These are phyloP conservation scores for Fragilariopsis cylindrus DNA, from an alignment of 108 stramenopile species.

Conservation along the genomic window DNA sequence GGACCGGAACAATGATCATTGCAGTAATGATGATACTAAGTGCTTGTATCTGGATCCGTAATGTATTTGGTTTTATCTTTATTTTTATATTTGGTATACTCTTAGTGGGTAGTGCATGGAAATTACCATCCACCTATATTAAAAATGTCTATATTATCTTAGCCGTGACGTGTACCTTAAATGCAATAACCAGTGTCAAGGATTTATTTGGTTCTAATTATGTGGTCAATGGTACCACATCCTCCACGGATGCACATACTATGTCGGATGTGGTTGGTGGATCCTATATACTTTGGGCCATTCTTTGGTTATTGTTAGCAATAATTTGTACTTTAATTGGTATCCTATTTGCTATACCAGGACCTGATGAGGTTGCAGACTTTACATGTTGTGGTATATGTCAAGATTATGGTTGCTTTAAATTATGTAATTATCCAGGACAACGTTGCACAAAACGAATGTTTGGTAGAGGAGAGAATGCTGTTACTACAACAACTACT, in stretches of 20 bases:
- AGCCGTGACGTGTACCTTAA: constrained; percentile 51
- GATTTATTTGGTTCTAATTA: constrained; percentile 39
- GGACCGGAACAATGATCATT: constrained; percentile 50
- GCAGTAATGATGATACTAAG: constrained; percentile 51
- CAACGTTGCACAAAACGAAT: background rate
- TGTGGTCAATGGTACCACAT: constrained; percentile 29
- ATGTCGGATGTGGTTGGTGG: constrained; percentile 42
- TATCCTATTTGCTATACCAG: constrained; percentile 42
- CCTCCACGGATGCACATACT: constrained; percentile 36
- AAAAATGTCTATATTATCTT: constrained; percentile 40
- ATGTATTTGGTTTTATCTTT: constrained; percentile 49
- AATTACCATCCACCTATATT: constrained; percentile 26
- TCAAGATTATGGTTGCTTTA: constrained; percentile 24
- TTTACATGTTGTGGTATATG: constrained; percentile 25
- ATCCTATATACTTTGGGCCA: constrained; percentile 42
- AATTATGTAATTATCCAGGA: constrained; percentile 17
- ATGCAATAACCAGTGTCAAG: constrained; percentile 40
- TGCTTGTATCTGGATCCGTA: constrained; percentile 48
- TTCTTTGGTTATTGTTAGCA: constrained; percentile 42
- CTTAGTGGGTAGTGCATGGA: constrained; percentile 27
- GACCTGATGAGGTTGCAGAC: constrained; percentile 26
- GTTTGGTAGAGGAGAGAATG: background rate
- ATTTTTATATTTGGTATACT: constrained; percentile 34
- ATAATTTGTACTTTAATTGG: constrained; percentile 37
- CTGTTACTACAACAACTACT: background rate